phyloP scores from a whole-genome alignment of 176 grass and related monocot species.

The Alopecurus myosuroides region DNA sequence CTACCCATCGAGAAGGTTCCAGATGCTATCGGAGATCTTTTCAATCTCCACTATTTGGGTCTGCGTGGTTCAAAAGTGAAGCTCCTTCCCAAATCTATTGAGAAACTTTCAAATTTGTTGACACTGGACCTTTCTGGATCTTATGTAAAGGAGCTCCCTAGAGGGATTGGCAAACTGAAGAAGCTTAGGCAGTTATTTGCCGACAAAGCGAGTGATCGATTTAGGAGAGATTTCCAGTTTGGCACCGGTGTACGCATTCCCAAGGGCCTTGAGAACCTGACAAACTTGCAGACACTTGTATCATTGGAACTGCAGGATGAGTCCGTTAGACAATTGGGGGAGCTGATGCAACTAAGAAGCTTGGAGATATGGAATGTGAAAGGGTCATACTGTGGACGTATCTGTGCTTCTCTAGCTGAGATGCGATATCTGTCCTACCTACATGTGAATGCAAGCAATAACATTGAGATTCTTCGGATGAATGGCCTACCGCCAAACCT shows the following conservation, averaged over 20 bases:
- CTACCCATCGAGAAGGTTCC: constrained; percentile 4
- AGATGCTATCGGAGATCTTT: constrained; percentile 19
- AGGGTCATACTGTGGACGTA: background rate
- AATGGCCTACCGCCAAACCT: background rate
- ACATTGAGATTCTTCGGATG: constrained; percentile 21
- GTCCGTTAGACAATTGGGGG: background rate
- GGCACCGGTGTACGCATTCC: background rate
- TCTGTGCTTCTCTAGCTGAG: constrained; percentile 10
- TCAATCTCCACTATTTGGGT: constrained; percentile 39
- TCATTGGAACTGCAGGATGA: constrained; percentile 2
- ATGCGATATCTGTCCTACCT: constrained; percentile 5
- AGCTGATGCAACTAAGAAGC: constrained; percentile 38
- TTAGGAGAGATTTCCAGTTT: background rate
- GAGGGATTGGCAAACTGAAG: background rate
- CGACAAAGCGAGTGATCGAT: background rate
- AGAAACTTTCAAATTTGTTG: constrained; percentile 6
- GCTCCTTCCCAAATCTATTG: constrained; percentile 14
- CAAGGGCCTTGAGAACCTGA: constrained; percentile 7
- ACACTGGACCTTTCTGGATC: background rate
- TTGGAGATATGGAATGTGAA: constrained; percentile 20
- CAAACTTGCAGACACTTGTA: constrained; percentile 14
- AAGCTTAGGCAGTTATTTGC: constrained; percentile 29
- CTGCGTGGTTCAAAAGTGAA: constrained; percentile 30
- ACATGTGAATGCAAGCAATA: background rate
- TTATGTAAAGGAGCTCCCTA: background rate